Evolutionary conservation across 2,329 filamentous ascomycete species (phyloP), one percentile per base, ranked within the genome.

Genomic region (Beauveria varroae): DNA sequence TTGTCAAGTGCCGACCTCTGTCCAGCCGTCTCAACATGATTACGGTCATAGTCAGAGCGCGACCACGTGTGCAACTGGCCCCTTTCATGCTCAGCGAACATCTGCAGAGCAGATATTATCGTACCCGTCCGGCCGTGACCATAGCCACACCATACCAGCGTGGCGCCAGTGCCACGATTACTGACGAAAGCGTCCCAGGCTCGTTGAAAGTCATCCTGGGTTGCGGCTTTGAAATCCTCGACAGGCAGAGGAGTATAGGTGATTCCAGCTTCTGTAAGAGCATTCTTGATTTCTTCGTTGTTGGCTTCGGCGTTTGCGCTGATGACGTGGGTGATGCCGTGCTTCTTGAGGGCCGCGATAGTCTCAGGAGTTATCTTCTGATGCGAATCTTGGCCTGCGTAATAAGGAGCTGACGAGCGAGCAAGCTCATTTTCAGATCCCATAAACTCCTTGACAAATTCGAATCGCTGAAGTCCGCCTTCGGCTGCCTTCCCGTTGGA

Each of bases 111-210:
- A 8, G 41, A 28, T n/a, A 64, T 14, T 40, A 63, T 52, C 0
- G 58, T 62, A 1, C 63, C 63, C 5, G 63, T 64, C 20, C 61
- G 57, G 12, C 63, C 63, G n/a, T 60, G 50, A 1, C 63, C 63
- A 18, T 54, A 63, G 40, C 63, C 63, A 16, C 63, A 64, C 58
- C 61, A 64, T 1, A 64, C 55, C 3, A 64, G 57, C 3, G 63
- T 64, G 4, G 53, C 50, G 2, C 49, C 49, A 3, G 14, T 30
- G 28, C 49, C 49, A 4, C 49, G 49, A 5, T 51, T 18, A 2
- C 28, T 20, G 18, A 30, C 18, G n/a, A 51, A 51, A 20, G 26
- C 49, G 12, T 51, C 26, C 49, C 49, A 51, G n/a, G 26, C 49
- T 5, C 14, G 18, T 2, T 51, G 18, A 3, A 51, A 51, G n/a